Evolutionary conservation across 768 basidiomycete species (phyloP).

Genomic region (Dioszegia hungarica): DNA sequence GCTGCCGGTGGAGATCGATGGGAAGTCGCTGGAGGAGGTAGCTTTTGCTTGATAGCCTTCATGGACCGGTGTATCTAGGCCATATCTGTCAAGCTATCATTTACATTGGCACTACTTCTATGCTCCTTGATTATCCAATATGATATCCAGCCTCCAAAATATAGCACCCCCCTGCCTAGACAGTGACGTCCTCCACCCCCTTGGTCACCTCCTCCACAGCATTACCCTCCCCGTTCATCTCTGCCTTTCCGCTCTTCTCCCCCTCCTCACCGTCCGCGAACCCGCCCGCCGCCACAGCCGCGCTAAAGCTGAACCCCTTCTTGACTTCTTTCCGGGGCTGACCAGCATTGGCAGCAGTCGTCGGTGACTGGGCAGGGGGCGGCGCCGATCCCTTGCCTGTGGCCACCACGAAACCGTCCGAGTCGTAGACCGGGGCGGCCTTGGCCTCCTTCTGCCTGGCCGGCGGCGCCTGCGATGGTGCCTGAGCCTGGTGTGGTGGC

Average conservation of each 20-base stretch:
- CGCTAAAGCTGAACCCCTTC: constrained; percentile 74
- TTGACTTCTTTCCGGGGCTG: constrained; percentile 52
- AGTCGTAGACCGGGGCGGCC: constrained; percentile 1
- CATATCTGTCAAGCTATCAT: too few species aligned
- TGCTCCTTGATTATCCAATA: neutral
- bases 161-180: neutral
- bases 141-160: neutral
- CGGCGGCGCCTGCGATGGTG: neutral
- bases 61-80: neutral
- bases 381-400: constrained; percentile 1
- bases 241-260: constrained; percentile 12
- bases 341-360: neutral
- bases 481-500: neutral
- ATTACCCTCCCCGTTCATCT: neutral
- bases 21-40: constrained; percentile 29
- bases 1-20: constrained; percentile 23
- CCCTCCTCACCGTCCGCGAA: constrained; percentile 17
- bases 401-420: constrained; percentile 31
- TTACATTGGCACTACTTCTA: too few species aligned
- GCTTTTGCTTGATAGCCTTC: constrained; percentile 9
- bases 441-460: neutral
- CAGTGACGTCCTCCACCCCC: constrained; percentile 20
- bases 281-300: constrained; percentile 40
- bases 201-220: constrained; percentile 20
- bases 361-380: neutral